Evolutionary conservation across 2,329 filamentous ascomycete genomes (phyloP).

Genomic region (Colletotrichum sp.): DNA sequence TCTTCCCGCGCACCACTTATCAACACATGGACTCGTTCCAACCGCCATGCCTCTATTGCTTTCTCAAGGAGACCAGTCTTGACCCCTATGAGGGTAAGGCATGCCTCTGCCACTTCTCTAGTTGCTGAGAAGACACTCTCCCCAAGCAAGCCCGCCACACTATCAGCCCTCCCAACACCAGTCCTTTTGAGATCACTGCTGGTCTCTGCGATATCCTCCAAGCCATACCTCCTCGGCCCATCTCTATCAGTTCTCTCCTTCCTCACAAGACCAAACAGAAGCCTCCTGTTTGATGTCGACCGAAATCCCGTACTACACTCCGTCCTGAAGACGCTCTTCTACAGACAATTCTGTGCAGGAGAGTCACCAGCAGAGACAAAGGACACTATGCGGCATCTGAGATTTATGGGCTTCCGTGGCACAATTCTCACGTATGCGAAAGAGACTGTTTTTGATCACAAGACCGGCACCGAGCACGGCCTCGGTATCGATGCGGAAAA

Average conservation of each 20-base stretch:
- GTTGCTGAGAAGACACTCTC: not conserved
- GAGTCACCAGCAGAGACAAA: conserved; percentile 73
- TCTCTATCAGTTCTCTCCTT: not conserved
- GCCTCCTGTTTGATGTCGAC: conserved; percentile 67
- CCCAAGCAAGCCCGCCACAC: not conserved
- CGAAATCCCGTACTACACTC: conserved; percentile 73
- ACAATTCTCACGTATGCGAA: conserved; percentile 86
- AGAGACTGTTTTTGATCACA: conserved; percentile 75
- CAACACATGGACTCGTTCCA: not conserved
- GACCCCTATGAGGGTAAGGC: not conserved
- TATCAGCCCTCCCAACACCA: not conserved
- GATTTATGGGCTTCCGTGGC: conserved; percentile 78
- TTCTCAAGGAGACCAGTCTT: not conserved
- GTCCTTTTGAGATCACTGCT: not conserved
- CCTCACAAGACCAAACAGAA: conserved; percentile 3
- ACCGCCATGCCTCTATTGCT: not conserved
- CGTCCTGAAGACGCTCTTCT: conserved; percentile 82
- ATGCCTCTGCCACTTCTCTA: not conserved
- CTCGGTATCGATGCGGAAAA: conserved; percentile 47
- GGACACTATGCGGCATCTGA: conserved; percentile 68
- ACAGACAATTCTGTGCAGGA: conserved; percentile 90
- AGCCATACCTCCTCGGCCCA: not conserved
- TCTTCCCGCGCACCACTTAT: not conserved
- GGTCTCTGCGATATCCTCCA: conserved; percentile 4
- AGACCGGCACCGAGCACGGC: conserved; percentile 50